Evolutionary conservation across 78 protist genomes (phyloP).

Genomic region (Cavenderia fasciculata): DNA sequence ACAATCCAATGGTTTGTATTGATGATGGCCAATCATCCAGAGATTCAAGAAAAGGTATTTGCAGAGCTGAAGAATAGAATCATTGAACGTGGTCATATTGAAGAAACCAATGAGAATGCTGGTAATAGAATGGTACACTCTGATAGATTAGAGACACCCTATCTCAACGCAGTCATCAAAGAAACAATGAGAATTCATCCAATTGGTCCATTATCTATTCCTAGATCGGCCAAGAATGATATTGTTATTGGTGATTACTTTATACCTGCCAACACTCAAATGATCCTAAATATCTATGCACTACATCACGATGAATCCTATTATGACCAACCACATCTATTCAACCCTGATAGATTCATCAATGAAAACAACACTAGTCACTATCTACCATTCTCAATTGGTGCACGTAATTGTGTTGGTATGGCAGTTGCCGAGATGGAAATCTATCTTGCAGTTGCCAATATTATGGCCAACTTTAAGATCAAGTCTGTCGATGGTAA

Average conservation of each 20-base stretch:
- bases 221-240: background rate
- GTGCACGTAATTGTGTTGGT: conserved; percentile 12
- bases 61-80: background rate
- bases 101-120: conserved; percentile 1
- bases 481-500: conserved; percentile 20
- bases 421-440: too few species aligned
- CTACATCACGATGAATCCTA: background rate
- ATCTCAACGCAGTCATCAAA: conserved; percentile 9
- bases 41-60: conserved; percentile 27
- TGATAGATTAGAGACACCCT: background rate
- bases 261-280: conserved; percentile 24
- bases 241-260: conserved; percentile 7
- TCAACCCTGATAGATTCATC: conserved; percentile 49
- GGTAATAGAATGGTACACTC: too few species aligned
- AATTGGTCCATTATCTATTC: conserved; percentile 3
- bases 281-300: conserved; percentile 9
- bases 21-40: conserved; percentile 18
- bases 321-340: background rate
- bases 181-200: conserved; percentile 26
- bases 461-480: background rate
- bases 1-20: conserved; percentile 22
- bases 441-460: conserved; percentile 12
- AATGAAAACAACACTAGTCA: background rate
- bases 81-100: background rate
- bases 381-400: background rate